Evolutionary conservation across 805 yeast genomes (phyloP), one percentile per base, ranked within the genome.

Genomic region (Blastobotrys chiropterorum): DNA sequence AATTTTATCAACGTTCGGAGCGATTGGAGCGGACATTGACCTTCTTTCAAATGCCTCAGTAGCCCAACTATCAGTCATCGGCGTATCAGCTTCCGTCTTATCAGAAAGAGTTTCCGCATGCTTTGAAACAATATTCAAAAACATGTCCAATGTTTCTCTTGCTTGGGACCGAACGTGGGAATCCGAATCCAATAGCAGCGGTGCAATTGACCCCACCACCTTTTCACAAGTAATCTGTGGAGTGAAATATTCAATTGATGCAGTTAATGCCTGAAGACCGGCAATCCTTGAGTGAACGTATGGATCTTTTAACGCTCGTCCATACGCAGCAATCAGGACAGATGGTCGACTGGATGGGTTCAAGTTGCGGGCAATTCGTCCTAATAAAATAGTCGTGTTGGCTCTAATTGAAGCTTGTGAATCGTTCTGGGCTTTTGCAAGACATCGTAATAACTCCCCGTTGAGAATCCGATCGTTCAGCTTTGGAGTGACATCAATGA

Each of bases 311-410:
- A 92, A 73, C 0, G 95, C 85, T 60, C 90, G 84, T 1, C 87
- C 79, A 59, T 86, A 85, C 0, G 97, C 98, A 1, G 97, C 89
- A 2, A 89, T 82, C 46, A 94, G 70, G 1, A 94, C 96, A 19
- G 81, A 82, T 7, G 87, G 75, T 53, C 90, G 75, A 1, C 72
- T 70, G 2, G 68, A 56, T 20, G 61, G 85, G 72, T 81, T 81
- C 59, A 89, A 76, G 53, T 73, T 69, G 31, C 74, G 66, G 0
- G 94, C 82, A 44, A 89, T 80, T 50, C 80, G 79, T 41, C 85
- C 81, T 34, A 89, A 75, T 43, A 86, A 75, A 17, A 85, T 73
- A 14, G 88, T 78, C 0, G 95, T 86, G 61, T 85, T 85, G 2
- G 88, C 85, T 59, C 96, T 70, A 30, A 89, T 83, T 8, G 85